Evolutionary conservation across 2,329 filamentous ascomycete species (phyloP), one percentile per base, ranked within the genome.

Genomic region (Orbilia oligospora): DNA sequence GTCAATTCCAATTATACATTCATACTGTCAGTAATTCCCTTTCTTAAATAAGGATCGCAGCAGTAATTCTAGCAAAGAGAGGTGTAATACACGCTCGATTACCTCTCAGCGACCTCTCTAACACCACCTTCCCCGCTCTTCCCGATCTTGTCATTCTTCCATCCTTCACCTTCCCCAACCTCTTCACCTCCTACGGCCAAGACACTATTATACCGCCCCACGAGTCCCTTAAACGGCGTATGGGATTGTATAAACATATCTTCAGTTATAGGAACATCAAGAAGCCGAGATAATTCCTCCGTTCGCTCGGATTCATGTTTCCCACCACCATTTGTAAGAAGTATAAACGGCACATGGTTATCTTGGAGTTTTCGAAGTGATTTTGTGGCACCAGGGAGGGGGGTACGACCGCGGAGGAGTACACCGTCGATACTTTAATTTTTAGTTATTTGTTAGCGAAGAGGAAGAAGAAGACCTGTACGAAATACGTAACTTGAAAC

Each of bases 241-340:
- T 99, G 95, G 24, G 92, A 95, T 84, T 97, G 93, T 53, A 98
- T 88, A 83, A 97, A 93, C 84, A 91, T 91, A 79, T 88, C 88
- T 14, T 88, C 88, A 46, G 90, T 88, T 51, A 96, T 86, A 16
- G 87, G 85, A 0, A 94, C 86, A 27, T 88, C 86, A 5, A 97
- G 88, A 81, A 90, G 90, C 51, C 88, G 84, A 81, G 89, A 90
- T 67, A 97, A 87, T 78, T 94, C 91, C 6, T 86, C 86, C 33
- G 93, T 91, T 18, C 93, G 89, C 75, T 92, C 90, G 1, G 86
- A 86, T 85, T 98, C 95, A 80, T 90, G 89, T 83, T 92, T 93
- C 73, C 96, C 96, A 49, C 96, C 96, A 81, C 96, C 96, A 85
- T 99, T 99, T 76, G 96, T 99, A 80, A 99, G 88, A 38, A 99